Percentiles rank a stretch among this genome's conserved stretches.
phyloP scores from a whole-genome alignment of 768 basidiomycete genomes.

The Trametes maxima region DNA sequence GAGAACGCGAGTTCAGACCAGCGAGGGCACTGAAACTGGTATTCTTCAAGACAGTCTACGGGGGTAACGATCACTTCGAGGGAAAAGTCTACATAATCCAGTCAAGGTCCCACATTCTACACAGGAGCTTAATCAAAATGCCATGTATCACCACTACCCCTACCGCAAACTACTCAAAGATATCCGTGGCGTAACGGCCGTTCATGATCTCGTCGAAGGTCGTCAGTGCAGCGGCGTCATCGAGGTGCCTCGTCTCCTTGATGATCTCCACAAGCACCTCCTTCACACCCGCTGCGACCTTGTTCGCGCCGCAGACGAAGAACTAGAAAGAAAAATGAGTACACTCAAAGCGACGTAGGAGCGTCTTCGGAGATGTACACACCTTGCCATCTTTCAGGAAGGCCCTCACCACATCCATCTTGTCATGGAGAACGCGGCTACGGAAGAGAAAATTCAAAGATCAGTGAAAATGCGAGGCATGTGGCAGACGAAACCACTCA shows the following conservation, averaged over 20 bases:
- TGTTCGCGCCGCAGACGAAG: slow-evolving; percentile 42
- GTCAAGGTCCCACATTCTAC: no score
- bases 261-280: slow-evolving; percentile 39
- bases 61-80: no score
- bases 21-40: background rate
- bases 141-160: no score
- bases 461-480: background rate
- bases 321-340: slow-evolving; percentile 27
- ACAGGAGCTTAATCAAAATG: no score
- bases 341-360: background rate
- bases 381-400: slow-evolving; percentile 40
- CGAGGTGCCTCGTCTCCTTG: slow-evolving; percentile 21
- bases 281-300: slow-evolving; percentile 41
- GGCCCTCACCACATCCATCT: slow-evolving; percentile 33
- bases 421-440: slow-evolving; percentile 47
- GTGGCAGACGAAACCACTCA: background rate
- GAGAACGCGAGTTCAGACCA: background rate
- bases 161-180: slow-evolving; percentile 39
- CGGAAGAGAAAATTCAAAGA: background rate
- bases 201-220: slow-evolving; percentile 34
- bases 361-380: background rate
- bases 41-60: no score
- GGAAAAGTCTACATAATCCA: no score
- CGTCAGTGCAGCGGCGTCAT: slow-evolving; percentile 26
- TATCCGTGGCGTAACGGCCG: slow-evolving; percentile 46